Base-by-base conservation (phyloP, 1,139 yeast species). In the Saccharomyces pastorianus region DNA sequence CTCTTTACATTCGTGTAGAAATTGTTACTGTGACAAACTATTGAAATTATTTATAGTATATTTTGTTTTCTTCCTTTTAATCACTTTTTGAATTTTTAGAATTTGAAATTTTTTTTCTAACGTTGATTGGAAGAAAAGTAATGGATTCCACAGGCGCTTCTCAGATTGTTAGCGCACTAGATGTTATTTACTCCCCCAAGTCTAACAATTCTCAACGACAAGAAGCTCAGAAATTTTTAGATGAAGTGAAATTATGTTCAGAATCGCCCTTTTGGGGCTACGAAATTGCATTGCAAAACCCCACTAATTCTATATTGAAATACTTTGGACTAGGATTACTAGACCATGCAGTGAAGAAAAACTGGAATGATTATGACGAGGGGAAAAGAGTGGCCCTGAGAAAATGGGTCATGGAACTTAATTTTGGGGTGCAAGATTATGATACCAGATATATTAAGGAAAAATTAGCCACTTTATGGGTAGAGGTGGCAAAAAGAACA, bases 251-350 rank as follows among this genome's bases (percentile, higher is more conserved):
- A 66, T 73, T 76, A 47, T 83, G 86, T 58, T 88, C 85, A 13
- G 95, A 90, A 66, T 85, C 96, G 46, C 97, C 98, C 0, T 81
- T 75, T 58, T 90, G 96, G 93, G 99, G 99, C 1, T 91, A 85
- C 71, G 91, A 87, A 66, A 76, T 93, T 57, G 93, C 96, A 1
- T 68, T 80, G 41, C 84, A 83, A 59, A 80, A 81, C 63, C 80
- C 82, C 50, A 77, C 80, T 55, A 80, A 83, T 62, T 81, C 34
- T 60, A 84, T 88, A 41, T 90, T 91, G 20, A 82, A 97, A 58
- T 97, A 95, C 69, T 95, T 83, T 68, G 99, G 99, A 0, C 75
- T 93, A 52, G 84, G 93, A 25, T 72, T 95, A 56, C 73, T 93
- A 47, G 90, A 89, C 61, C 76, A 83, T 62, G 82, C 96, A 25